Evolutionary conservation across 106 monocot species (phyloP).

Genomic region (Amphibolis antarctica): DNA sequence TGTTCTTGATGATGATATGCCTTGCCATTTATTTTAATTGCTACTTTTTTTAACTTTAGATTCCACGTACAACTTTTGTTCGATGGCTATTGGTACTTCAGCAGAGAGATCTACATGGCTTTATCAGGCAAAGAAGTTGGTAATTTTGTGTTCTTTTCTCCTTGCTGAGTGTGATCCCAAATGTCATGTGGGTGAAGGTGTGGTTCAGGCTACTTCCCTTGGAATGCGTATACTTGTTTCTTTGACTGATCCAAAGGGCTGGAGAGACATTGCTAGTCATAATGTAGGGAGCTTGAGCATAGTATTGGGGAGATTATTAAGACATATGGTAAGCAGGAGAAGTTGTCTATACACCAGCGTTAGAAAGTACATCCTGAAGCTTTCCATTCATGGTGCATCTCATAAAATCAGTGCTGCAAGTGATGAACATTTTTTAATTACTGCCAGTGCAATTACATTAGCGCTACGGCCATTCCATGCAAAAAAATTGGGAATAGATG

Average conservation of each 20-base stretch:
- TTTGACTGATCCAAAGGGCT: constrained; percentile 59
- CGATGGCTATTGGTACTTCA: constrained; percentile 40
- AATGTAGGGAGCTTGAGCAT: constrained; percentile 27
- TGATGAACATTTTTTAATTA: constrained; percentile 50
- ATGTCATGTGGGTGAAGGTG: constrained; percentile 22
- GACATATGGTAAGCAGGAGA: constrained; percentile 34
- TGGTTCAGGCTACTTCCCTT: constrained; percentile 32
- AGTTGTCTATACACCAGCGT: constrained; percentile 43
- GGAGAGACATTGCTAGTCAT: constrained; percentile 45
- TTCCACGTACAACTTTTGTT: constrained; percentile 54
- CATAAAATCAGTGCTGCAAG: constrained; percentile 12
- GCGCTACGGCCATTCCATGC: constrained; percentile 61
- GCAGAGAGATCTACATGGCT: constrained; percentile 74
- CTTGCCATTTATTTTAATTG: not conserved
- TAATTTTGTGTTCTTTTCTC: constrained; percentile 53
- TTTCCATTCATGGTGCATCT: constrained; percentile 17
- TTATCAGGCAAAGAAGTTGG: constrained; percentile 59
- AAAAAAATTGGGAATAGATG: constrained; percentile 19
- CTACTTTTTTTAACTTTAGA: constrained; percentile 32
- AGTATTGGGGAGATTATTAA: constrained; percentile 39
- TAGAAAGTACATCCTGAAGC: constrained; percentile 42
- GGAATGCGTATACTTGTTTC: constrained; percentile 53
- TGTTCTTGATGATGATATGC: not conserved
- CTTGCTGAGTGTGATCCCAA: constrained; percentile 45
- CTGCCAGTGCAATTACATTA: constrained; percentile 73